Evolutionary conservation across 2,329 filamentous ascomycete species (phyloP).

Genomic region (Nemania sp.): DNA sequence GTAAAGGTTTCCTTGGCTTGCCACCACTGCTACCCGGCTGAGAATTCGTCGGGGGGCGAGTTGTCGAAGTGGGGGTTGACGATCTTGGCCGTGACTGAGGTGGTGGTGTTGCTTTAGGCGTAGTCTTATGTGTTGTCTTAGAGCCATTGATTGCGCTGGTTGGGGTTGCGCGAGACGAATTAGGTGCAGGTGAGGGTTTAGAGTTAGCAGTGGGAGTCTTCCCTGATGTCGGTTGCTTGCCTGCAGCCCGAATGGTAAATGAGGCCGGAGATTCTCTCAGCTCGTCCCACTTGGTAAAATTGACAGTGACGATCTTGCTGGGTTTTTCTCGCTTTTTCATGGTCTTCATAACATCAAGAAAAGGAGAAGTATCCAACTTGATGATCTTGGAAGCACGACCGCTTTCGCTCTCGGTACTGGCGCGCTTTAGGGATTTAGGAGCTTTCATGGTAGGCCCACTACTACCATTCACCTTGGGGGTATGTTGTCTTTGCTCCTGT

Average conservation of each 20-base stretch:
- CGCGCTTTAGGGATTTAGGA: constrained; percentile 32
- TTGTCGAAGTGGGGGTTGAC: constrained; percentile 25
- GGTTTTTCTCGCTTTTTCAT: constrained; percentile 15
- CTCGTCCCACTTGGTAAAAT: constrained; percentile 36
- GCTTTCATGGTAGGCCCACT: constrained; percentile 23
- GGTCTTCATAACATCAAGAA: constrained; percentile 28
- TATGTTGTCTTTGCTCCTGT: constrained; percentile 28
- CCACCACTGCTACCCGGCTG: constrained; percentile 24
- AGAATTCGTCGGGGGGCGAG: constrained; percentile 9
- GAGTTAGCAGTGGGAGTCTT: constrained; percentile 9
- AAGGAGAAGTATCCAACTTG: constrained; percentile 38
- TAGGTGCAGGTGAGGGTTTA: not conserved
- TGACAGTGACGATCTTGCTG: constrained; percentile 33
- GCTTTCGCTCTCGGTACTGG: constrained; percentile 36
- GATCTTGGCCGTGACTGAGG: constrained; percentile 22
- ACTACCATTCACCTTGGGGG: constrained; percentile 30
- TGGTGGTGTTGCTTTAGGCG: constrained; percentile 20
- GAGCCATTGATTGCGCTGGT: not conserved
- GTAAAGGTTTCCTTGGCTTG: constrained; percentile 37
- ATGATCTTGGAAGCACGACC: constrained; percentile 38
- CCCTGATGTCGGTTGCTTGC: constrained; percentile 33
- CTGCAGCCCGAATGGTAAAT: constrained; percentile 36
- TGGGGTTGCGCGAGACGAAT: constrained; percentile 9
- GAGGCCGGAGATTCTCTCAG: constrained; percentile 31
- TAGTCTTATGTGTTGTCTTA: constrained; percentile 4